These are phyloP conservation scores for Moniliophthora roreri DNA, from an alignment of 1,284 basidiomycete species.

Conservation along the genomic window DNA sequence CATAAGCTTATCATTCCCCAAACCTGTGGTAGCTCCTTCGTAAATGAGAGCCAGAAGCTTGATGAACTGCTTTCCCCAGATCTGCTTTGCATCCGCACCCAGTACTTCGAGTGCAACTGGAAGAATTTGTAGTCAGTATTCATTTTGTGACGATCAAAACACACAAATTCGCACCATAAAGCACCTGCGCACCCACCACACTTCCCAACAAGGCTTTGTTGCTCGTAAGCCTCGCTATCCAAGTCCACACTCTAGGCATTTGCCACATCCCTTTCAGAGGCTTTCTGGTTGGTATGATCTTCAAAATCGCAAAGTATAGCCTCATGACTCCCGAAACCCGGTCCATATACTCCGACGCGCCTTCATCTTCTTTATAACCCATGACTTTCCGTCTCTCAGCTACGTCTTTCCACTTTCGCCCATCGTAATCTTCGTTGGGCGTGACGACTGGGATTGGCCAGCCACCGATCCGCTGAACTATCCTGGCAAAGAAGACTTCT, in stretches of 20 bases:
- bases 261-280: conserved; percentile 56
- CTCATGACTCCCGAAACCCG: conserved; percentile 86
- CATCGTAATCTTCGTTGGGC: conserved; percentile 40
- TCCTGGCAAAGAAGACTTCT: conserved; percentile 80
- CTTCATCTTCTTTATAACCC: conserved; percentile 60
- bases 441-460: conserved; percentile 70
- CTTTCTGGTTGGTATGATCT: conserved; percentile 30
- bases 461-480: conserved; percentile 78
- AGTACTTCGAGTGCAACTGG: conserved; percentile 73
- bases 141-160: background rate
- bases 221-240: conserved; percentile 60
- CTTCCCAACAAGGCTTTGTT: conserved; percentile 50
- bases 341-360: conserved; percentile 60
- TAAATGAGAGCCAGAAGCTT: conserved; percentile 74
- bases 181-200: conserved; percentile 56
- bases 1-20: conserved; percentile 44
- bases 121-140: conserved; percentile 17
- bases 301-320: conserved; percentile 84
- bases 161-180: conserved; percentile 59
- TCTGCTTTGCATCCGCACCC: conserved; percentile 55
- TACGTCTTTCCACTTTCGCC: conserved; percentile 46
- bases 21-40: conserved; percentile 56
- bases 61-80: conserved; percentile 79
- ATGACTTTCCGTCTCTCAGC: conserved; percentile 64
- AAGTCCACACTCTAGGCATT: conserved; percentile 66